These are phyloP conservation scores for Dalbergia oliveri DNA, from an alignment of 306 rosid species.

Conservation along the genomic window DNA sequence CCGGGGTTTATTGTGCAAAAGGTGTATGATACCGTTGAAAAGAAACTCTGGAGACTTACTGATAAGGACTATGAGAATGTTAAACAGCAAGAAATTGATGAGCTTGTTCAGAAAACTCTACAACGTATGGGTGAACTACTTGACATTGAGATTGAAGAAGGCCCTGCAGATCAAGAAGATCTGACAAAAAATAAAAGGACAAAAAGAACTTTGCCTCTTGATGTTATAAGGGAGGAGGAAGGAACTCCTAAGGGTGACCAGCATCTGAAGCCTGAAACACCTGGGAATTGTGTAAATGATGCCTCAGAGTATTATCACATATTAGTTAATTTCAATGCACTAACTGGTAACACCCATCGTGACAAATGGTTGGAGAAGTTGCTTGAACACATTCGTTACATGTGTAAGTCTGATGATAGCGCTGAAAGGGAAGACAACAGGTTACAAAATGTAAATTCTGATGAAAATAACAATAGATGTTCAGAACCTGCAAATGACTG, in stretches of 20 bases:
- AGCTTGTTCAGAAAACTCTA: slow-evolving; percentile 84
- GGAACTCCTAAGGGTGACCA: slow-evolving; percentile 61
- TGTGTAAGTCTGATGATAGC: slow-evolving; percentile 63
- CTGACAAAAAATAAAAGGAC: slow-evolving; percentile 67
- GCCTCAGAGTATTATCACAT: slow-evolving; percentile 66
- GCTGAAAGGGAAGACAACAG: slow-evolving; percentile 54
- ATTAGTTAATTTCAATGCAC: slow-evolving; percentile 60
- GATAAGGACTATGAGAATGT: slow-evolving; percentile 89
- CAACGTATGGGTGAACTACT: slow-evolving; percentile 71
- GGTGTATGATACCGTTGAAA: slow-evolving; percentile 92
- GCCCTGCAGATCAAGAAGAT: slow-evolving; percentile 67
- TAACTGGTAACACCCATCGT: slow-evolving; percentile 79
- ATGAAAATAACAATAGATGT: slow-evolving; percentile 51
- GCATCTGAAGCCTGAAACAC: slow-evolving; percentile 75
- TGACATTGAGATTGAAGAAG: slow-evolving; percentile 78
- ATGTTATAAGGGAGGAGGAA: slow-evolving; percentile 78
- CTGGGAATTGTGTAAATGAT: slow-evolving; percentile 60
- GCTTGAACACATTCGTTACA: slow-evolving; percentile 64
- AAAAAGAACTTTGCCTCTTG: slow-evolving; percentile 75
- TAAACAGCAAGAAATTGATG: slow-evolving; percentile 85
- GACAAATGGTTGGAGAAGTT: slow-evolving; percentile 94
- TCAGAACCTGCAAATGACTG: slow-evolving; percentile 49
- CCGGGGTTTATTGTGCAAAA: slow-evolving; percentile 96
- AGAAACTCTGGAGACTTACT: slow-evolving; percentile 87
- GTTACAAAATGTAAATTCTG: slow-evolving; percentile 49